Base-by-base conservation (phyloP, 2,329 filamentous ascomycete species). In the Exophiala lecanii-corni region DNA sequence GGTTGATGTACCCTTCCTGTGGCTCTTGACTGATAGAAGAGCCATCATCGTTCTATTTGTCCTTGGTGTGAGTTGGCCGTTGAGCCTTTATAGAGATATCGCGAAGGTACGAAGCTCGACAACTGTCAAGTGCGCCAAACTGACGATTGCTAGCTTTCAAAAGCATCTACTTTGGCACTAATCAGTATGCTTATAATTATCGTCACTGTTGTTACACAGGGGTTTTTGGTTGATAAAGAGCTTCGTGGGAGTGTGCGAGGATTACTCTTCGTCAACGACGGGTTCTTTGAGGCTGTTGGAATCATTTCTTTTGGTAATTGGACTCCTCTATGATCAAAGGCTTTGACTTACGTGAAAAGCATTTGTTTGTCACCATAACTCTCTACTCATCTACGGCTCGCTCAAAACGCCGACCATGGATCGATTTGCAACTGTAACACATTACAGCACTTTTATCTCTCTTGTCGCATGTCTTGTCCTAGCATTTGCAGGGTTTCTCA, bases 51-150 rank as follows among this genome's bases (percentile, higher is more conserved):
- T 89, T n/a, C 68, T 97, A 41, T 91, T 94, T 61, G 80, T 89
- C 37, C 62, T 96, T 59, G 83, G 84, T 25, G 74, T 97, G 51
- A 96, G 89, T 43, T 97, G 86, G 61, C 92, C 92, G 4, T 69
- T 98, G 60, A 94, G 89, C 39, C 70, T 98, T 41, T 98, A 98
- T 69, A 77, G 92, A 57, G 92, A 98, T 65, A 98, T 98, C 68
- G 84, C 92, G 44, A 97, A 97, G 82, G 86, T 89, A 66, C 59
- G 73, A 53, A 12, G 15, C 40, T 17, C 13, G 10, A 30, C 21
- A 19, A 25, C 32, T 26, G 28, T 33, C 9, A 36, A n/a, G 12
- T 34, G 52, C 30, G 39, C 35, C 42, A 41, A 28, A 33, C 58
- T 71, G 54, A 73, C 60, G 40, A 32, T 21, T 18, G 19, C 41